phyloP scores from a whole-genome alignment of 2,329 filamentous ascomycete species.

The Venturia oleaginea region DNA sequence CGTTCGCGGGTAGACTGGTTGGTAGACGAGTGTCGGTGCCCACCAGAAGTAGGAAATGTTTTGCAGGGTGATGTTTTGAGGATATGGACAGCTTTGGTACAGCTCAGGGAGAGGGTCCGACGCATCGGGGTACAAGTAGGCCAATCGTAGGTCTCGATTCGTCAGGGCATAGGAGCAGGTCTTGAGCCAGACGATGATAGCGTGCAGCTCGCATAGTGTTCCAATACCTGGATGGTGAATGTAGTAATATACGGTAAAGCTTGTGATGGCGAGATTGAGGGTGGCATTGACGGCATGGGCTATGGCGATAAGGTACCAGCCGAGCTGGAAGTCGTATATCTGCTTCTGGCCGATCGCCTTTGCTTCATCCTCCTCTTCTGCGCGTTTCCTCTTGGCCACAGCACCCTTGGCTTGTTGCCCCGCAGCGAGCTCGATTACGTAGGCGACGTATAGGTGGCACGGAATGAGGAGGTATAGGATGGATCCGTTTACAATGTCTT shows the following conservation, averaged over 20 bases:
- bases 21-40: slow-evolving; percentile 92
- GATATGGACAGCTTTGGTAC: slow-evolving; percentile 79
- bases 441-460: slow-evolving; percentile 82
- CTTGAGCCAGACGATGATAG: slow-evolving; percentile 93
- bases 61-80: slow-evolving; percentile 74
- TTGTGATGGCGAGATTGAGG: slow-evolving; percentile 69
- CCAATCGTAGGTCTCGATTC: slow-evolving; percentile 88
- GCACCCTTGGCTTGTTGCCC: slow-evolving; percentile 67
- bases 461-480: slow-evolving; percentile 81
- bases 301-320: slow-evolving; percentile 73
- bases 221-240: slow-evolving; percentile 92
- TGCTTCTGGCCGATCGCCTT: slow-evolving; percentile 49
- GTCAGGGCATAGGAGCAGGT: slow-evolving; percentile 93
- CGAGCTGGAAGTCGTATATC: slow-evolving; percentile 55
- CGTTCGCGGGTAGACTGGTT: slow-evolving; percentile 89
- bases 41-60: slow-evolving; percentile 97
- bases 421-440: slow-evolving; percentile 77
- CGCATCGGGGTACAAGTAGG: slow-evolving; percentile 64
- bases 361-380: slow-evolving; percentile 35
- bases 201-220: slow-evolving; percentile 81
- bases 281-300: slow-evolving; percentile 78
- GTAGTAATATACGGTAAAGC: slow-evolving; percentile 77
- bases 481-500: slow-evolving; percentile 67
- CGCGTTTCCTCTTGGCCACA: slow-evolving; percentile 49
- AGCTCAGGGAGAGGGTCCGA: slow-evolving; percentile 62